Conservation (phyloP, 2,329 filamentous ascomycete genomes). For the Neocucurbitaria cava region DNA sequence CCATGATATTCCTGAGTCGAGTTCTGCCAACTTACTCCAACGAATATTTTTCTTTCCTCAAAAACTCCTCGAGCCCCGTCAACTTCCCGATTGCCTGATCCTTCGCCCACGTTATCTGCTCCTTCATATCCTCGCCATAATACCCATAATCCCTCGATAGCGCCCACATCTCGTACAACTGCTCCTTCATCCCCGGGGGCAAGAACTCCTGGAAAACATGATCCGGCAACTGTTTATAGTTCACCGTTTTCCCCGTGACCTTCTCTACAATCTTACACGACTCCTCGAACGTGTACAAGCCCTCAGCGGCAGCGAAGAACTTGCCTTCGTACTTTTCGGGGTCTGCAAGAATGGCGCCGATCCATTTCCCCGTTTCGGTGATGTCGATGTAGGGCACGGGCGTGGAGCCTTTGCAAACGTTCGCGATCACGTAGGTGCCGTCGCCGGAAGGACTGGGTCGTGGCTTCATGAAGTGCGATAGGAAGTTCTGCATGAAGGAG, state of each 20-base stretch:
- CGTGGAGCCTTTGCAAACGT: conserved; percentile 13
- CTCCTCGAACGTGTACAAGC: conserved; percentile 50
- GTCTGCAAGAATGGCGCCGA: conserved; percentile 52
- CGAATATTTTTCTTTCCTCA: conserved; percentile 24
- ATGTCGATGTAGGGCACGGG: conserved; percentile 56
- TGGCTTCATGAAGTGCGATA: conserved; percentile 18
- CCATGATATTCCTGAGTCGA: too few species aligned
- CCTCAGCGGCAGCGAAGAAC: conserved; percentile 54
- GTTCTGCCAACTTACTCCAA: conserved; percentile 23
- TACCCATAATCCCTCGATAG: conserved; percentile 39
- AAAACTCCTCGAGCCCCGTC: conserved; percentile 37
- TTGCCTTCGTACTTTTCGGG: conserved; percentile 54
- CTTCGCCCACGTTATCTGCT: conserved; percentile 34
- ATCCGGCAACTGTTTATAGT: conserved; percentile 30
- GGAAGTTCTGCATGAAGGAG: conserved; percentile 63
- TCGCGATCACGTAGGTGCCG: conserved; percentile 33
- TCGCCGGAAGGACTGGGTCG: conserved; percentile 21
- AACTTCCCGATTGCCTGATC: conserved; percentile 31
- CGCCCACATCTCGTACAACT: conserved; percentile 37
- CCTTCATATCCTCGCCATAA: conserved; percentile 31
- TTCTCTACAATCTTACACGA: conserved; percentile 50
- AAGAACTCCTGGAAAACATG: conserved; percentile 35
- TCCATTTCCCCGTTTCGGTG: conserved; percentile 55
- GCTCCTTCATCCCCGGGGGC: conserved; percentile 21
- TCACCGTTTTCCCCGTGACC: conserved; percentile 50